These are phyloP conservation scores for Xylaria cubensis DNA, from an alignment of 495 filamentous ascomycete genomes.

Conservation along the genomic window DNA sequence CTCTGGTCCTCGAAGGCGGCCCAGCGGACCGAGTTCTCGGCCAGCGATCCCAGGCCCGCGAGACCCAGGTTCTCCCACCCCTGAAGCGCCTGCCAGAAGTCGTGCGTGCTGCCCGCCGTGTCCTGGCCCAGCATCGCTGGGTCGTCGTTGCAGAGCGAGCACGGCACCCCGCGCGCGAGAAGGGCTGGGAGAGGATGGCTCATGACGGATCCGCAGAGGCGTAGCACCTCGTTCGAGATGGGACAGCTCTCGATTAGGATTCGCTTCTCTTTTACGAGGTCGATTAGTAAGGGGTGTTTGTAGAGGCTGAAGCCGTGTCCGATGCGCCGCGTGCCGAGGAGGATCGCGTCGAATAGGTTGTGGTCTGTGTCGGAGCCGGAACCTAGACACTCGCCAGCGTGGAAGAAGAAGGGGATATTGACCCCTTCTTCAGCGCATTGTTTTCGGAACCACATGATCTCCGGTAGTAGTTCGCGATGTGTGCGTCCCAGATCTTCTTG, in stretches of 20 bases:
- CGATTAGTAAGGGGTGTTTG: slow-evolving; percentile 88
- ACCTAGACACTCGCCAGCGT: slow-evolving; percentile 85
- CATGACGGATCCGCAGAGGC: slow-evolving; percentile 76
- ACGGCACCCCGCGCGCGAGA: slow-evolving; percentile 80
- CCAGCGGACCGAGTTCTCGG: slow-evolving; percentile 91
- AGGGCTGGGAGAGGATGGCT: slow-evolving; percentile 83
- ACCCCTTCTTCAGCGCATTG: slow-evolving; percentile 77
- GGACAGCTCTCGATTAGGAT: slow-evolving; percentile 90
- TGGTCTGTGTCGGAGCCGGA: slow-evolving; percentile 77
- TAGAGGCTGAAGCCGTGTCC: slow-evolving; percentile 87
- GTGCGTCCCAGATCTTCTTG: slow-evolving; percentile 81
- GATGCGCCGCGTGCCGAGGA: slow-evolving; percentile 86
- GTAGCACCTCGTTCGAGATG: slow-evolving; percentile 81
- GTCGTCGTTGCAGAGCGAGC: slow-evolving; percentile 83
- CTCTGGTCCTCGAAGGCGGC: slow-evolving; percentile 84
- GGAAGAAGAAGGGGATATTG: slow-evolving; percentile 95
- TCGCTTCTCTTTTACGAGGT: slow-evolving; percentile 84
- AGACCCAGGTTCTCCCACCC: slow-evolving; percentile 85
- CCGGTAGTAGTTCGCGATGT: slow-evolving; percentile 76
- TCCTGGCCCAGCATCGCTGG: slow-evolving; percentile 82
- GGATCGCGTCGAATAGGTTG: slow-evolving; percentile 88
- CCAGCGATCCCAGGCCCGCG: slow-evolving; percentile 80
- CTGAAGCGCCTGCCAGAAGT: slow-evolving; percentile 92
- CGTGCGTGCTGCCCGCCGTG: slow-evolving; percentile 77
- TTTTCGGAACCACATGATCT: slow-evolving; percentile 92